Evolutionary conservation across 306 rosid genomes (phyloP).

Genomic region (Rosa multiflora): DNA sequence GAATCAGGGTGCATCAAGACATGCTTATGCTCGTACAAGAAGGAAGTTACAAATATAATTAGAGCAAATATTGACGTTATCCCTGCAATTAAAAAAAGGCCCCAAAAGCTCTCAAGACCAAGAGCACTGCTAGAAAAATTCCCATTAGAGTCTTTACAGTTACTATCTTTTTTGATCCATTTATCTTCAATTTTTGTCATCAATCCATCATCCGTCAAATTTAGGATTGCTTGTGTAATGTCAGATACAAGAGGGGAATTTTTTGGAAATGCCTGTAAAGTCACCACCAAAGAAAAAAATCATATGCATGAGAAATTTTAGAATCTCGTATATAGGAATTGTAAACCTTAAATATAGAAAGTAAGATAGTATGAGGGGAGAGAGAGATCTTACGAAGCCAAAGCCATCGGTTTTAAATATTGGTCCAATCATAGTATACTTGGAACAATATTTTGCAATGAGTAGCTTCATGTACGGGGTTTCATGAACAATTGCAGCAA

Average conservation of each 20-base stretch:
- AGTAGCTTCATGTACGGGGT: neutral
- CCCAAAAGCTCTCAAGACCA: too few species aligned
- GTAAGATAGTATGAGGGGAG: neutral
- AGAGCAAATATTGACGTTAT: neutral
- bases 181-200: conserved; percentile 44
- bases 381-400: neutral
- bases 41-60: neutral
- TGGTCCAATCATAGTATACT: neutral
- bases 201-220: conserved; percentile 43
- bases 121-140: too few species aligned
- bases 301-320: neutral
- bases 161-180: conserved; percentile 31
- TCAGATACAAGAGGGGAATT: conserved; percentile 48
- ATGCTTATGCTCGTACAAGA: neutral
- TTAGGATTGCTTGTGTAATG: conserved; percentile 48
- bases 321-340: too few species aligned
- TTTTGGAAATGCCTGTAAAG: conserved; percentile 33
- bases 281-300: neutral
- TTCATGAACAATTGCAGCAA: neutral
- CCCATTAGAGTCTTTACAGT: too few species aligned
- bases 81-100: neutral
- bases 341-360: neutral
- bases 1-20: too few species aligned
- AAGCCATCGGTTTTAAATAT: neutral
- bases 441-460: neutral